Conservation (phyloP, 352 stramenopile species). For the Phytopythium litorale region DNA sequence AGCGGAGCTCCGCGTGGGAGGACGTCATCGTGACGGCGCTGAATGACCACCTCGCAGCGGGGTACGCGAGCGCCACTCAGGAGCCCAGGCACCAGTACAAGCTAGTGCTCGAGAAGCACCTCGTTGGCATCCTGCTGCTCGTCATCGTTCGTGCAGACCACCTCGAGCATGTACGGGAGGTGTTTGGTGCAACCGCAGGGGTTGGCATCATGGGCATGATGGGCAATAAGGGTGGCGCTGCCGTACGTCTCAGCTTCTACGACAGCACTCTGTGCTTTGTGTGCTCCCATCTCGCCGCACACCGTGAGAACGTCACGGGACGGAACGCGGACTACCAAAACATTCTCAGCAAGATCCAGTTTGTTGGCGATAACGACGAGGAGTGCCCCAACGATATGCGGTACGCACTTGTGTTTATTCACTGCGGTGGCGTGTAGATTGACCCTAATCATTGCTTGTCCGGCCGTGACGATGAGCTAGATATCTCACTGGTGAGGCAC, state of each 20-base stretch:
- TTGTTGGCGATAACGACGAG: constrained; percentile 53
- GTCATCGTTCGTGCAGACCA: constrained; percentile 92
- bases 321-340: constrained; percentile 99
- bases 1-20: constrained; percentile 87
- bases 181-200: constrained; percentile 89
- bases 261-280: constrained; percentile 98
- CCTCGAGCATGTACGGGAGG: constrained; percentile 75
- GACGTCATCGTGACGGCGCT: constrained; percentile 89
- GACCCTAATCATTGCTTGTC: background rate
- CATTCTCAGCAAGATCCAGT: constrained; percentile 95
- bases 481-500: constrained; percentile 47
- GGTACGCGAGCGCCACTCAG: background rate
- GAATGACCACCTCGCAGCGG: constrained; percentile 66
- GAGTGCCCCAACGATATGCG: constrained; percentile 22
- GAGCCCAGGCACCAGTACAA: constrained; percentile 41
- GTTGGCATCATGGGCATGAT: constrained; percentile 98
- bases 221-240: constrained; percentile 99
- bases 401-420: constrained; percentile 6
- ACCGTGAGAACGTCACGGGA: constrained; percentile 96
- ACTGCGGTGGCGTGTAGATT: background rate
- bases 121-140: constrained; percentile 97
- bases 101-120: constrained; percentile 87
- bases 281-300: constrained; percentile 97
- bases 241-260: constrained; percentile 96
- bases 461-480: constrained; percentile 10